Conservation (phyloP, 495 filamentous ascomycete species). For the Hapsidospora chrysogenum region DNA sequence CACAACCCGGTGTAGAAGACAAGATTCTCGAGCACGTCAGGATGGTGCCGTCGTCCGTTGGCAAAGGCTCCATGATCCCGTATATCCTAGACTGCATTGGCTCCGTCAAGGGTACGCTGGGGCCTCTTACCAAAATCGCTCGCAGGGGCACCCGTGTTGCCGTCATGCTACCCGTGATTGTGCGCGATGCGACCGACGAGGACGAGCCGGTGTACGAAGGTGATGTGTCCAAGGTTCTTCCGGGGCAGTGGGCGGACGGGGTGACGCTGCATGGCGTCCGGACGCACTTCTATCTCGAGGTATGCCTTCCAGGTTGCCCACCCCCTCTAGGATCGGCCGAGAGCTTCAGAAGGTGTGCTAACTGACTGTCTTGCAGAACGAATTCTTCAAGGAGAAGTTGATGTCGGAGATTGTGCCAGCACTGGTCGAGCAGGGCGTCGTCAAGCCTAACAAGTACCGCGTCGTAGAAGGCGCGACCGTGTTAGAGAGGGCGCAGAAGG, state of each 20-base stretch:
- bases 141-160: conserved; percentile 26
- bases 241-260: conserved; percentile 25
- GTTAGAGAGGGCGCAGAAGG: conserved; percentile 30
- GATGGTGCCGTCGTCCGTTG: no score
- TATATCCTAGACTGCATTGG: conserved; percentile 38
- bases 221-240: conserved; percentile 14
- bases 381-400: conserved; percentile 26
- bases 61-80: conserved; percentile 15
- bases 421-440: conserved; percentile 22
- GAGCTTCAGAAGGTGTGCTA: no score
- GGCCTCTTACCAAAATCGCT: conserved; percentile 24
- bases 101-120: conserved; percentile 18
- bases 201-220: conserved; percentile 24
- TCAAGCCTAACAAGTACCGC: conserved; percentile 28
- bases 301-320: no score
- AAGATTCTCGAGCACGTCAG: conserved; percentile 12
- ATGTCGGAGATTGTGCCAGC: conserved; percentile 31
- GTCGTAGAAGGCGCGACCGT: conserved; percentile 29
- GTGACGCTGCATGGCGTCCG: conserved; percentile 33
- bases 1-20: conserved; percentile 14
- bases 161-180: conserved; percentile 34
- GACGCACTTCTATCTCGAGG: conserved; percentile 28
- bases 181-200: conserved; percentile 21
- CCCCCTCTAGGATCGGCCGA: no score
- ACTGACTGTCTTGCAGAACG: conserved; percentile 18